Evolutionary conservation across 345 rosid species (phyloP), one percentile per base, ranked within the genome.

Genomic region (Citropsis articulata): DNA sequence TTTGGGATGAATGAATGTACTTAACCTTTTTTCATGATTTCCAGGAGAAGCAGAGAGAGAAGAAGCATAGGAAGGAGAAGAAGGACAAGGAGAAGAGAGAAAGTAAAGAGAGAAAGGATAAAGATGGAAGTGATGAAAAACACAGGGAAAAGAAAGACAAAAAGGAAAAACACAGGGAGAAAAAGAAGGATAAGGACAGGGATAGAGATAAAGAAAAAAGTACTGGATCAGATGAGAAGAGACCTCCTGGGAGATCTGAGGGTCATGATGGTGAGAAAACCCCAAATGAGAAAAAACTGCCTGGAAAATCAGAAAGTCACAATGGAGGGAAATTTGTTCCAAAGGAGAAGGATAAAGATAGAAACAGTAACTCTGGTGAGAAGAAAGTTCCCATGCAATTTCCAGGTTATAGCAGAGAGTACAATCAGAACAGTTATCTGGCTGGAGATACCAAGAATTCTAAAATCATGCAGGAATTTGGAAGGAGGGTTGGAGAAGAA

Each of bases 41-140:
- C 36, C 87, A 89, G 91, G 92, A 83, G 82, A 88, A 86, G 81
- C 78, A 84, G 66, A 85, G 76, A 77, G 92, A 88, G 82, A 89
- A 81, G 82, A 88, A 84, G 83, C 86, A 75, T 67, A 88, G 86
- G 73, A 86, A 87, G 79, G 90, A 89, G 67, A 87, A 87, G 82
- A 81, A 86, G 71, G 86, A 87, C 56, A 87, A 60, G 64, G 86
- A 86, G 73, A 86, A 88, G 85, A 77, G 80, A 77, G 88, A 86
- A 73, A 84, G 84, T 57, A 89, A 85, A 85, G 90, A 85, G 31
- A 87, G 78, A 75, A 85, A 48, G 72, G 92, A 82, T 62, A 86
- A 85, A 73, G 89, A 87, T 53, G 85, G 79, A 78, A 81, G 79
- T 71, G 88, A 87, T 77, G 90, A 80, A 77, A 89, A 86, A 79